Evolutionary conservation across 2,329 filamentous ascomycete species (phyloP).

Genomic region (Simplicillium sp.): DNA sequence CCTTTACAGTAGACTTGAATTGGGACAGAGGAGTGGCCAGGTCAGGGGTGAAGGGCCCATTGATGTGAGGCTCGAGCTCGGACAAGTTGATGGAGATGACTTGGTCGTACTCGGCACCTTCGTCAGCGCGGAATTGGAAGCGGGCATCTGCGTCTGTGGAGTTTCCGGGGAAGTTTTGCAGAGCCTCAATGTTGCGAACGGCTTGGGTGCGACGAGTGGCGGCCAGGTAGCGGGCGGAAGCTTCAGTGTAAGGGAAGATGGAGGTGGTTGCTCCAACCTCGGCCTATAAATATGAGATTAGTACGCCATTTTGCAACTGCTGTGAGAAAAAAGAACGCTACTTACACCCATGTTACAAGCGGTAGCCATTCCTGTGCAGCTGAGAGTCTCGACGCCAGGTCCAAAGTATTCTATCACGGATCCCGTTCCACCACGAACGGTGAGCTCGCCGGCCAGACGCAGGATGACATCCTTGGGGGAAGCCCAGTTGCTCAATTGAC

Average conservation of each 20-base stretch:
- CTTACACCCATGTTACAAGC: constrained; percentile 70
- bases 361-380: constrained; percentile 88
- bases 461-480: constrained; percentile 95
- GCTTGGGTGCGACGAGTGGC: constrained; percentile 64
- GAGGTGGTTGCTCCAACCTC: constrained; percentile 95
- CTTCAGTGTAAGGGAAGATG: constrained; percentile 83
- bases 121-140: constrained; percentile 67
- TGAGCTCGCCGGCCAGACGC: constrained; percentile 77
- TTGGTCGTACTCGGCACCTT: constrained; percentile 79
- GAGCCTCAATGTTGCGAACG: constrained; percentile 55
- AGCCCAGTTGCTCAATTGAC: constrained; percentile 80
- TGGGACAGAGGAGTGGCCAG: constrained; percentile 84
- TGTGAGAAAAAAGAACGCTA: background rate
- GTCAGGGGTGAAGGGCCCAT: constrained; percentile 94
- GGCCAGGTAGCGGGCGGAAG: constrained; percentile 76
- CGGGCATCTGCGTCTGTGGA: constrained; percentile 33
- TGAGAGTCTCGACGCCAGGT: constrained; percentile 78
- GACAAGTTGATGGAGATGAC: constrained; percentile 86
- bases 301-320: no score
- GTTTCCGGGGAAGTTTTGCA: constrained; percentile 40
- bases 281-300: constrained; percentile 18
- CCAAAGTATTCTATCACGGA: constrained; percentile 94
- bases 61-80: constrained; percentile 87
- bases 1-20: constrained; percentile 76
- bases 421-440: constrained; percentile 87